Conservation (phyloP, 2,329 filamentous ascomycete species). For the Colletotrichum simmondsii region DNA sequence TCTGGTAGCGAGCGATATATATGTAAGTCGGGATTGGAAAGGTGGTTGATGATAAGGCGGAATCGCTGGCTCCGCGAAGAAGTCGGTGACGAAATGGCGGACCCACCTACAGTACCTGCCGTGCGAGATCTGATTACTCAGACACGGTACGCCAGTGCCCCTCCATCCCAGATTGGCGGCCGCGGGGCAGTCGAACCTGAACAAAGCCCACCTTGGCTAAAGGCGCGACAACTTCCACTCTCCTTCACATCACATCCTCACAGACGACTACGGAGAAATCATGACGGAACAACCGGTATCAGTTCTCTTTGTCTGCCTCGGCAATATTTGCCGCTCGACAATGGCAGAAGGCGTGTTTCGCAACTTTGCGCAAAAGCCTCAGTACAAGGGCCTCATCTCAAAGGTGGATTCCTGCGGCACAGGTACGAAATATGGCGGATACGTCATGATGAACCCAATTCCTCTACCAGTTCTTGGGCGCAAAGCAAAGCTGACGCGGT, state of each 20-base stretch:
- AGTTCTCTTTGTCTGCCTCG: conserved; percentile 94
- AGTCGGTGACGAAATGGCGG: neutral
- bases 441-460: conserved; percentile 23
- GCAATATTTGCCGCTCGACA: conserved; percentile 93
- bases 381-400: conserved; percentile 69
- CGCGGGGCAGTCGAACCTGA: conserved; percentile 20
- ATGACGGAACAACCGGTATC: conserved; percentile 63
- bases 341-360: conserved; percentile 98
- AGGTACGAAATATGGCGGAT: conserved; percentile 48
- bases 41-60: neutral
- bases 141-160: neutral
- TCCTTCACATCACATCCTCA: neutral
- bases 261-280: conserved; percentile 19
- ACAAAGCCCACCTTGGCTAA: conserved; percentile 2
- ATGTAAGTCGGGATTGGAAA: neutral
- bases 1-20: neutral
- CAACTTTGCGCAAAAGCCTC: conserved; percentile 70
- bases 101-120: neutral
- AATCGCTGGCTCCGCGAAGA: neutral
- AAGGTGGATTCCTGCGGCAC: conserved; percentile 91
- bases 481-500: conserved; percentile 8
- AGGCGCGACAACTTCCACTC: conserved; percentile 17
- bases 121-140: neutral
- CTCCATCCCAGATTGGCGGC: conserved; percentile 18
- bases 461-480: neutral